A percentile compares a stretch with the other conserved stretches of the same genome.
phyloP scores from a whole-genome alignment of 108 stramenopile genomes.

The Cyclostephanos tholiformis region DNA sequence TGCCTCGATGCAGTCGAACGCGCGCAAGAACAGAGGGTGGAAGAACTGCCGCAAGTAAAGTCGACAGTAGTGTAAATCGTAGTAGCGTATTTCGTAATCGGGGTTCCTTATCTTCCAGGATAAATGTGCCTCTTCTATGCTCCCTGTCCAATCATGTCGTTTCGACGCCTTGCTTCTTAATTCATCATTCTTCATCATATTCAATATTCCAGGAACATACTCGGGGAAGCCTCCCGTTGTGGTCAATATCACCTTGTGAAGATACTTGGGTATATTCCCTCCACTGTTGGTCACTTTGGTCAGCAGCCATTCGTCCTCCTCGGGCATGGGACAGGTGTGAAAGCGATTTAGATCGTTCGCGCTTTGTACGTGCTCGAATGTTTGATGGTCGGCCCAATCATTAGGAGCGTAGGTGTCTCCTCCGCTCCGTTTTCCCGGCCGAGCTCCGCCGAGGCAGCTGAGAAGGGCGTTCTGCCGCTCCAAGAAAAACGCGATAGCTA shows the following conservation, averaged over 20 bases:
- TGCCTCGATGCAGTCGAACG: slow-evolving; percentile 35
- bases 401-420: too few relatives aligned
- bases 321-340: too few relatives aligned
- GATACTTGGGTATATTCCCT: neutral
- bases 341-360: too few relatives aligned
- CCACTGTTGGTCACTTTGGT: neutral
- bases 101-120: slow-evolving; percentile 23
- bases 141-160: neutral
- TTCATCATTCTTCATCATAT: neutral
- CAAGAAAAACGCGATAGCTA: too few relatives aligned
- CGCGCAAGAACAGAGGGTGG: slow-evolving; percentile 29
- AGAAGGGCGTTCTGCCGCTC: too few relatives aligned
- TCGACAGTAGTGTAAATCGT: slow-evolving; percentile 9
- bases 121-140: slow-evolving; percentile 14
- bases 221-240: neutral
- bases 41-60: slow-evolving; percentile 7
- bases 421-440: too few relatives aligned
- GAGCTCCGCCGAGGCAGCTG: too few relatives aligned
- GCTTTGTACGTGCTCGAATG: too few relatives aligned
- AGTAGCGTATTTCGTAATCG: slow-evolving; percentile 19
- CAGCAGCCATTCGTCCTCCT: too few relatives aligned
- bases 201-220: too few relatives aligned
- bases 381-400: too few relatives aligned
- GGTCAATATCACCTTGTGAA: neutral
- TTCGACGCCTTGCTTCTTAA: neutral